Evolutionary conservation across 768 basidiomycete species (phyloP).

Genomic region (Podaxis sp.): DNA sequence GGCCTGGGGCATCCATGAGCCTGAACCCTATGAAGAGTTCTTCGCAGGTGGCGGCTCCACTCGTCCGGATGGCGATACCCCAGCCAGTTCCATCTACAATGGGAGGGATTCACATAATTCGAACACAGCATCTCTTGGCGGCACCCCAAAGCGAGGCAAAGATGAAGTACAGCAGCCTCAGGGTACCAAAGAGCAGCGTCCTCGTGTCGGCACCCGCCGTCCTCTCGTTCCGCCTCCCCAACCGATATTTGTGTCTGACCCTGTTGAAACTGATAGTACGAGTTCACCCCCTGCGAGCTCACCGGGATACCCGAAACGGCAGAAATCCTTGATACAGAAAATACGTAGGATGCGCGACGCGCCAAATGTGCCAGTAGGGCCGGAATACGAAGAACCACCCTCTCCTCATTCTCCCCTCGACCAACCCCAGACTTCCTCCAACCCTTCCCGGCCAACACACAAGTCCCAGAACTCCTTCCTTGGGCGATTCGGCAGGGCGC

Average conservation of each 20-base stretch:
- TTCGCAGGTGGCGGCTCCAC: constrained; percentile 72
- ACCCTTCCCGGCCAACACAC: constrained; percentile 58
- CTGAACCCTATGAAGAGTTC: constrained; percentile 89
- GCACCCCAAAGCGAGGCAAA: constrained; percentile 31
- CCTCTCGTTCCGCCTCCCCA: constrained; percentile 73
- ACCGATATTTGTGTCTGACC: constrained; percentile 73
- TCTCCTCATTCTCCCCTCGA: constrained; percentile 46
- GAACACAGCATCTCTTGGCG: constrained; percentile 28
- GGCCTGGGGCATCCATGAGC: constrained; percentile 92
- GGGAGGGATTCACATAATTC: constrained; percentile 50
- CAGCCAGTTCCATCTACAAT: constrained; percentile 67
- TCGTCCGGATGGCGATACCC: constrained; percentile 50
- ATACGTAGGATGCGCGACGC: constrained; percentile 87
- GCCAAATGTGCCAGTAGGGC: constrained; percentile 74
- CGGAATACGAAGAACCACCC: constrained; percentile 41
- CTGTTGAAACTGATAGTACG: constrained; percentile 32
- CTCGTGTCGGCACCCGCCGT: constrained; percentile 44
- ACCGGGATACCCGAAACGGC: constrained; percentile 61
- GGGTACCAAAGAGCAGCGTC: constrained; percentile 44
- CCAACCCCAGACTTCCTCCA: constrained; percentile 24
- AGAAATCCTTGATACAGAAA: constrained; percentile 83
- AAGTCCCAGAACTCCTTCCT: constrained; percentile 73
- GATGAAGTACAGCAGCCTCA: constrained; percentile 2
- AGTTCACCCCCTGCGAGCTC: constrained; percentile 41
- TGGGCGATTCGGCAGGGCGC: constrained; percentile 57